Evolutionary conservation across 1,284 basidiomycete species (phyloP).

Genomic region (Ceratobasidium sp.): DNA sequence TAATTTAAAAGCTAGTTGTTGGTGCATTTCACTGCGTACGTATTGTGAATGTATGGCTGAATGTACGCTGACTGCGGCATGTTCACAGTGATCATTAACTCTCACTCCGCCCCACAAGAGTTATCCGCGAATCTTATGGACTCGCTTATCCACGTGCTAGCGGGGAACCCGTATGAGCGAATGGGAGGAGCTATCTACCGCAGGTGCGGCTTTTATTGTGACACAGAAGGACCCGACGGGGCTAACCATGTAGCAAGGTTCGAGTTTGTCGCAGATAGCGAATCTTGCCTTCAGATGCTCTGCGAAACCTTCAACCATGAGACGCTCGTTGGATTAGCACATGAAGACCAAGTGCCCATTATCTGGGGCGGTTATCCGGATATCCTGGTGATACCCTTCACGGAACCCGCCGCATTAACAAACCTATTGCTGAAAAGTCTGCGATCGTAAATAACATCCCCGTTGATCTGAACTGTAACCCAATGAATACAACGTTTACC

Average conservation of each 20-base stretch:
- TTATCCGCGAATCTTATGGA: background rate
- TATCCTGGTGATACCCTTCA: background rate
- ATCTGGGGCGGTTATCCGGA: background rate
- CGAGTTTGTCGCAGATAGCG: background rate
- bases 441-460: background rate
- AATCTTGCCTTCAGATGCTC: background rate
- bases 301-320: constrained; percentile 17
- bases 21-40: constrained; percentile 16
- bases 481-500: too few species aligned
- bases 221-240: too few species aligned
- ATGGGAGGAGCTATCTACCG: background rate
- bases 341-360: too few species aligned
- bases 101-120: background rate
- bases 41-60: background rate
- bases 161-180: background rate
- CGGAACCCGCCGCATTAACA: background rate
- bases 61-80: background rate
- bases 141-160: background rate
- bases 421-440: background rate
- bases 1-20: constrained; percentile 1
- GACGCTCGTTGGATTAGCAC: background rate
- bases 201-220: too few species aligned
- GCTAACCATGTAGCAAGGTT: too few species aligned
- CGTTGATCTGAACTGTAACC: too few species aligned
- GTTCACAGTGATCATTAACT: background rate